A percentile compares a stretch with the other conserved stretches of the same genome.
These are phyloP conservation scores for Fusarium xylarioides DNA, from an alignment of 2,329 filamentous ascomycete species.

Conservation along the genomic window DNA sequence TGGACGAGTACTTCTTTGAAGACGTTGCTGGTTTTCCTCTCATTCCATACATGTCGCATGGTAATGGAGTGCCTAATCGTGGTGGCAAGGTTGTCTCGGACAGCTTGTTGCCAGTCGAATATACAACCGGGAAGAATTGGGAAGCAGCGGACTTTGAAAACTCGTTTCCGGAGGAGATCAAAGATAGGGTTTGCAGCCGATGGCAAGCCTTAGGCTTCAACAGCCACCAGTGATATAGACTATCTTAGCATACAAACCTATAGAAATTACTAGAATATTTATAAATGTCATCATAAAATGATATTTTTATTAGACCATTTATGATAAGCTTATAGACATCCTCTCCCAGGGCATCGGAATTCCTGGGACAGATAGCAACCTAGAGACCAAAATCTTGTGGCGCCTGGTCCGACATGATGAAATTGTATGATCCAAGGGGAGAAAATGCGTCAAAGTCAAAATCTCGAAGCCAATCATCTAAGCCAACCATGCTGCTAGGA, in stretches of 20 bases:
- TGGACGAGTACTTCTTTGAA: slow-evolving; percentile 56
- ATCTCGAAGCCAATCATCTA: slow-evolving; percentile 25
- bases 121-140: slow-evolving; percentile 47
- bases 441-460: slow-evolving; percentile 27
- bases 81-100: slow-evolving; percentile 59
- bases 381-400: background rate
- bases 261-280: background rate
- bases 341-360: background rate
- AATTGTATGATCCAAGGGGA: slow-evolving; percentile 27
- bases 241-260: background rate
- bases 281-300: too few relatives aligned
- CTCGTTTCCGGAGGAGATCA: slow-evolving; percentile 45
- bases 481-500: background rate
- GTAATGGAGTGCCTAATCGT: slow-evolving; percentile 39
- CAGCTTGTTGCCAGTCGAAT: slow-evolving; percentile 54
- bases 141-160: slow-evolving; percentile 44
- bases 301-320: background rate
- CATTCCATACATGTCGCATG: slow-evolving; percentile 59
- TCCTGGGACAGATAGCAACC: background rate
- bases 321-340: background rate
- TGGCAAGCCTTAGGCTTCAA: slow-evolving; percentile 6
- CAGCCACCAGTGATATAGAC: background rate
- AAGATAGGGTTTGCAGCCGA: background rate
- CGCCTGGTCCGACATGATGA: slow-evolving; percentile 27
- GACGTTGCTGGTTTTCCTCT: slow-evolving; percentile 55